Conservation (phyloP, 345 rosid species). For the Fremontodendron californicum region DNA sequence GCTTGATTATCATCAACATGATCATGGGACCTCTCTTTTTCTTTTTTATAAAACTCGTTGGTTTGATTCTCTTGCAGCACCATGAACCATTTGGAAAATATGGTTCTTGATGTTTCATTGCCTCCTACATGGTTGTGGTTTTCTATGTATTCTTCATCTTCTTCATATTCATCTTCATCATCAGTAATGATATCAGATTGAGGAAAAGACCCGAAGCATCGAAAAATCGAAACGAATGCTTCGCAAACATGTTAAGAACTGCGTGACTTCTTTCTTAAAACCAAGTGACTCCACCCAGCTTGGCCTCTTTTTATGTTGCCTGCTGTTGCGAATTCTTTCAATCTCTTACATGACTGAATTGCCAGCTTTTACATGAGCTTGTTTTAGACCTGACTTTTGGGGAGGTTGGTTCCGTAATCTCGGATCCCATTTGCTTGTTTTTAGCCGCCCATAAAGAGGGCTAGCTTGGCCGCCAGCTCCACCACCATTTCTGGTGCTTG, state of each 20-base stretch:
- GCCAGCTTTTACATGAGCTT: conserved; percentile 64
- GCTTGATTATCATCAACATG: conserved; percentile 21
- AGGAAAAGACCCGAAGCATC: conserved; percentile 66
- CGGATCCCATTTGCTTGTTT: conserved; percentile 46
- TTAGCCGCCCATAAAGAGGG: conserved; percentile 71
- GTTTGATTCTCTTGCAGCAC: conserved; percentile 53
- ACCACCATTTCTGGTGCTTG: conserved; percentile 27
- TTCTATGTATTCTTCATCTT: conserved; percentile 24
- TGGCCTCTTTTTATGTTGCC: conserved; percentile 31
- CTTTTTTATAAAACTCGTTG: conserved; percentile 14
- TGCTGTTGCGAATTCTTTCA: conserved; percentile 47
- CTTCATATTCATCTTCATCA: conserved; percentile 45
- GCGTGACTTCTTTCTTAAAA: no score
- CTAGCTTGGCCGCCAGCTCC: conserved; percentile 34
- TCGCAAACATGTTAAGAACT: no score
- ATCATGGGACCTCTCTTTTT: conserved; percentile 4
- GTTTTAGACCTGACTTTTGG: conserved; percentile 71
- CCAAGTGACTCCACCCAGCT: conserved; percentile 55
- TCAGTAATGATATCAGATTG: conserved; percentile 36
- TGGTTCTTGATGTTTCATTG: conserved; percentile 42
- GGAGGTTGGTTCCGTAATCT: conserved; percentile 67
- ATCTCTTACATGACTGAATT: conserved; percentile 71
- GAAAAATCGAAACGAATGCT: no score
- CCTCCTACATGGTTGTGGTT: not conserved
- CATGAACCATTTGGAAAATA: conserved; percentile 75